A percentile compares a stretch with the other conserved stretches of the same genome.
Conservation (phyloP, 1,139 yeast genomes). For the Yamadazyma taylorii region DNA sequence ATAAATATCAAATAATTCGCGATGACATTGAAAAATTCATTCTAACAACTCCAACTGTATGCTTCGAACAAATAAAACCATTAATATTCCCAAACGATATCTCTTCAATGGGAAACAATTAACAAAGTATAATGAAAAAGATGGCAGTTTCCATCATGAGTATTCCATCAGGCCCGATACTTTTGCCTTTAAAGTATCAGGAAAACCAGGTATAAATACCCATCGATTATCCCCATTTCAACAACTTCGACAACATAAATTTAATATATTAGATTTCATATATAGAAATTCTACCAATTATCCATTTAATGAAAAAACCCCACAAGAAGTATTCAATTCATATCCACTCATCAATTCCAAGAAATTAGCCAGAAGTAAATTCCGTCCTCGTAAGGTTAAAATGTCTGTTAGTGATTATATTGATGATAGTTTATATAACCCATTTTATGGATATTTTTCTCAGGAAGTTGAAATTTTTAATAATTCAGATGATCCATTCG, state of each 20-base stretch:
- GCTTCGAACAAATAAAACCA: slow-evolving; percentile 2
- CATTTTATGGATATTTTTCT: slow-evolving; percentile 78
- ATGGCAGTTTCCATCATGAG: slow-evolving; percentile 39
- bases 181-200: slow-evolving; percentile 44
- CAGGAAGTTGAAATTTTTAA: slow-evolving; percentile 72
- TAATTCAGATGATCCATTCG: slow-evolving; percentile 59
- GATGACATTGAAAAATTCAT: slow-evolving; percentile 7
- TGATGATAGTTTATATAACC: slow-evolving; percentile 82
- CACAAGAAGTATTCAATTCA: slow-evolving; percentile 41
- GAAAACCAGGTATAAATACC: slow-evolving; percentile 4
- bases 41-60: background rate
- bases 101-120: slow-evolving; percentile 14
- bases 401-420: slow-evolving; percentile 79
- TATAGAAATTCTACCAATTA: slow-evolving; percentile 46
- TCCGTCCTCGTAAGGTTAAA: slow-evolving; percentile 62
- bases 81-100: slow-evolving; percentile 6
- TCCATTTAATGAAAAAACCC: slow-evolving; percentile 40
- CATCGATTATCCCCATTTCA: slow-evolving; percentile 30
- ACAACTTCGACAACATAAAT: slow-evolving; percentile 17
- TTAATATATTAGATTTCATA: slow-evolving; percentile 37
- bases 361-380: slow-evolving; percentile 43
- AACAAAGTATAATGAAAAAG: slow-evolving; percentile 18
- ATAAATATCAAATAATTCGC: slow-evolving; percentile 1
- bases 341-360: slow-evolving; percentile 45
- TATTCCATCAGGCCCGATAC: slow-evolving; percentile 51